These are phyloP conservation scores for Lumnitzera littorea DNA, from an alignment of 345 rosid genomes.

Conservation along the genomic window DNA sequence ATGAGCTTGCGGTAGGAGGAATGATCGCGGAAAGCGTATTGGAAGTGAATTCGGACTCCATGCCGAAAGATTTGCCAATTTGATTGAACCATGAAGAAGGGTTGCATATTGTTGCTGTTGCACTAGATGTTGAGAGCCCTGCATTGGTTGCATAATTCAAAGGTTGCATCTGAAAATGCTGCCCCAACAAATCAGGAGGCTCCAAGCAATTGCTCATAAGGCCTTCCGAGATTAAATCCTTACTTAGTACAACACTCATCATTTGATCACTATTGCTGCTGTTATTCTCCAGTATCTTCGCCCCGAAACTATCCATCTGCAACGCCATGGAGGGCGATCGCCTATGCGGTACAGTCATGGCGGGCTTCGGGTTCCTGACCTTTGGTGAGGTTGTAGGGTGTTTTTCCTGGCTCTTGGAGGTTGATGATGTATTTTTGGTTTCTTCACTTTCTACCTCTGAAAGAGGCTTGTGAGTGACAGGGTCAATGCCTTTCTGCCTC, in stretches of 20 bases:
- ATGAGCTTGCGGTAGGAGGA: slow-evolving; percentile 3
- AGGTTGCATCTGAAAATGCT: slow-evolving; percentile 9
- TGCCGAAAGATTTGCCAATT: slow-evolving; percentile 7
- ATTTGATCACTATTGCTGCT: slow-evolving; percentile 1
- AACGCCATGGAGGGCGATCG: not conserved
- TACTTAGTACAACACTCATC: slow-evolving; percentile 2
- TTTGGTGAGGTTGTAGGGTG: slow-evolving; percentile 1
- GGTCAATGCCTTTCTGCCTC: slow-evolving; percentile 60
- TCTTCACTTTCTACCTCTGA: slow-evolving; percentile 42
- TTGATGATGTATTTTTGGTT: slow-evolving; percentile 8
- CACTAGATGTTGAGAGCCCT: not conserved
- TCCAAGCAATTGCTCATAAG: slow-evolving; percentile 2
- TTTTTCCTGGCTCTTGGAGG: slow-evolving; percentile 6
- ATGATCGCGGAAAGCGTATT: slow-evolving; percentile 1
- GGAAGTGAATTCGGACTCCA: slow-evolving; percentile 8
- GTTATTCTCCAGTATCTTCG: not conserved
- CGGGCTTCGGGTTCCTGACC: not conserved
- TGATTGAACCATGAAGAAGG: slow-evolving; percentile 8
- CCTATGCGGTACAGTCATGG: not conserved
- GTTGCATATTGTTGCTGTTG: slow-evolving; percentile 3
- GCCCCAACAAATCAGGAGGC: slow-evolving; percentile 6
- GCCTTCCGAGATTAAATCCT: slow-evolving; percentile 5
- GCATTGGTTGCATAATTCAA: slow-evolving; percentile 4
- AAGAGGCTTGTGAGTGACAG: slow-evolving; percentile 61
- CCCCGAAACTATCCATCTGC: not conserved